Percentiles rank a stretch among this genome's conserved stretches.
Conservation (phyloP, 305 asterid genomes). For the Fraxinus nigra region DNA sequence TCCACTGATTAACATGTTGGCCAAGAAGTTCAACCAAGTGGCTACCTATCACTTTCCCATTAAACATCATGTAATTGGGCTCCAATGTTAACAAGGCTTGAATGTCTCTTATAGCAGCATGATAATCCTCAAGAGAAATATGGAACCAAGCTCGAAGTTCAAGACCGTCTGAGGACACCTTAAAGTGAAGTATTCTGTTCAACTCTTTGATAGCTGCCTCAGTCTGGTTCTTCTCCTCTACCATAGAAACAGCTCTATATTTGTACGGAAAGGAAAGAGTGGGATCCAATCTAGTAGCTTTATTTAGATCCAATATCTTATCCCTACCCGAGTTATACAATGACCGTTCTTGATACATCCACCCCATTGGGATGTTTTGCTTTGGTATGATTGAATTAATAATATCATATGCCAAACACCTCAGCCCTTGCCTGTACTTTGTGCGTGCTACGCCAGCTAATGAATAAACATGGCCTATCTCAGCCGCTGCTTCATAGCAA, state of each 20-base stretch:
- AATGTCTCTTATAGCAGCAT: constrained; percentile 71
- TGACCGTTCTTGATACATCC: constrained; percentile 67
- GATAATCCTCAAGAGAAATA: constrained; percentile 61
- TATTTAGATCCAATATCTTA: constrained; percentile 58
- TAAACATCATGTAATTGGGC: constrained; percentile 72
- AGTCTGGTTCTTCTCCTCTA: constrained; percentile 38
- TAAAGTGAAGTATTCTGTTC: constrained; percentile 66
- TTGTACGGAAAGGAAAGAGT: constrained; percentile 80
- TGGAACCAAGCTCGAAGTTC: constrained; percentile 95
- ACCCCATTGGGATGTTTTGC: constrained; percentile 42
- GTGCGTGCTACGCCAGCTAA: constrained; percentile 57
- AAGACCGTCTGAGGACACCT: constrained; percentile 87
- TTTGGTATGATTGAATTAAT: constrained; percentile 34
- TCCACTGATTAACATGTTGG: constrained; percentile 58
- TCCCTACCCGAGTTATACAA: constrained; percentile 48
- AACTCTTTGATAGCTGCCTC: constrained; percentile 75
- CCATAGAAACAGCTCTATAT: constrained; percentile 57
- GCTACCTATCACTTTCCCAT: constrained; percentile 60
- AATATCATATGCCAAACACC: constrained; percentile 43
- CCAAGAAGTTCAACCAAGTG: constrained; percentile 68
- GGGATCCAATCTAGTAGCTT: constrained; percentile 76
- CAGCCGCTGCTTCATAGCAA: constrained; percentile 49
- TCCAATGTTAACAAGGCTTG: constrained; percentile 82
- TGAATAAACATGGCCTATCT: constrained; percentile 49
- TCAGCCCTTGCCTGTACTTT: constrained; percentile 47